These are phyloP conservation scores for Ajuga reptans DNA, from an alignment of 305 asterid genomes.

Conservation along the genomic window DNA sequence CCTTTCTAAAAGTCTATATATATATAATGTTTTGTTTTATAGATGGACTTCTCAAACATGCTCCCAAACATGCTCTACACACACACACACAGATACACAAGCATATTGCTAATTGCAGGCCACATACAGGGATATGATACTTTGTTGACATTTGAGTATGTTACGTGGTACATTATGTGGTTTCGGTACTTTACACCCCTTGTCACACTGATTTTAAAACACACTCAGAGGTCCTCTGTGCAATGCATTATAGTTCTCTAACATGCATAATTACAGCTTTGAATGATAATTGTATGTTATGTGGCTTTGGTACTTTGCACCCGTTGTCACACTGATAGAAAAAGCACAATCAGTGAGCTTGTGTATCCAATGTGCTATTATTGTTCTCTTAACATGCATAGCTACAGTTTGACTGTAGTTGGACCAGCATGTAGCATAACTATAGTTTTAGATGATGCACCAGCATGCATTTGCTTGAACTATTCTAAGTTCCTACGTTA, in stretches of 20 bases:
- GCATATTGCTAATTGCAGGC: not conserved
- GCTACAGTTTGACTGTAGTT: not conserved
- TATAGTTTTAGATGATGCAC: not conserved
- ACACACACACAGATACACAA: not conserved
- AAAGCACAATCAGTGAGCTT: not conserved
- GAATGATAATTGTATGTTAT: not conserved
- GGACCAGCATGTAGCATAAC: not conserved
- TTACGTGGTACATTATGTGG: too few relatives aligned
- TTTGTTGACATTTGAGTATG: not conserved
- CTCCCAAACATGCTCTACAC: not conserved
- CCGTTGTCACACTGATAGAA: not conserved
- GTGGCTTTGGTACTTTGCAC: not conserved
- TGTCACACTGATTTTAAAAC: too few relatives aligned
- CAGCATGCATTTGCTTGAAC: not conserved
- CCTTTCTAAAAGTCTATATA: too few relatives aligned
- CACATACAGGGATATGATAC: not conserved
- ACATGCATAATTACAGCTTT: too few relatives aligned
- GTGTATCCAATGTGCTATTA: not conserved
- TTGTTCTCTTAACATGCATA: not conserved
- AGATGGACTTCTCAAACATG: not conserved
- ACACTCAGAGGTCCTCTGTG: too few relatives aligned
- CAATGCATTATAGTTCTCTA: too few relatives aligned
- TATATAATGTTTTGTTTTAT: too few relatives aligned
- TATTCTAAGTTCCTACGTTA: not conserved
- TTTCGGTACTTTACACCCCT: too few relatives aligned